Conservation (phyloP, 768 basidiomycete species). For the Russula ochroleuca region DNA sequence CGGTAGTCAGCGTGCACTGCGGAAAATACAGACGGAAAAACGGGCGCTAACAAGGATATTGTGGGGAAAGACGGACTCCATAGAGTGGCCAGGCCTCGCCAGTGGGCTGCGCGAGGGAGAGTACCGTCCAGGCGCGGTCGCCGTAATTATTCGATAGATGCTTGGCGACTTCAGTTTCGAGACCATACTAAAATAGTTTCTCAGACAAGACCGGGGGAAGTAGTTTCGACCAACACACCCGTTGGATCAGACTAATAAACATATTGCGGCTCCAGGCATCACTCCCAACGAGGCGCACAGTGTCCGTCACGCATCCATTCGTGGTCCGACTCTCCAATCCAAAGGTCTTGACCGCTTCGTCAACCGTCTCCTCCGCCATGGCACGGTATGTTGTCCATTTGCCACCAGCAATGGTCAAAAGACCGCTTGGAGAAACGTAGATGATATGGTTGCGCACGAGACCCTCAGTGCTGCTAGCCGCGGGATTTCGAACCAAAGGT, state of each 20-base stretch:
- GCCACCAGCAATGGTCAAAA: slow-evolving; percentile 93
- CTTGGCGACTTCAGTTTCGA: slow-evolving; percentile 88
- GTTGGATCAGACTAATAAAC: slow-evolving; percentile 94
- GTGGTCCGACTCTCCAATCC: slow-evolving; percentile 51
- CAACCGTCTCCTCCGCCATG: slow-evolving; percentile 95
- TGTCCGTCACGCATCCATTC: slow-evolving; percentile 72
- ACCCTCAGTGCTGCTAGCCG: slow-evolving; percentile 70
- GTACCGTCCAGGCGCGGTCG: slow-evolving; percentile 94
- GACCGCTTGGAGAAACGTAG: slow-evolving; percentile 69
- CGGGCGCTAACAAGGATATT: slow-evolving; percentile 65
- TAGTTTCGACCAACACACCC: slow-evolving; percentile 44
- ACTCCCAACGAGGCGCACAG: slow-evolving; percentile 80
- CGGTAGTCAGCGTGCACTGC: slow-evolving; percentile 2
- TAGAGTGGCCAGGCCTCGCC: slow-evolving; percentile 83
- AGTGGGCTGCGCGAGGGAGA: slow-evolving; percentile 71
- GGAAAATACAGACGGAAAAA: not conserved
- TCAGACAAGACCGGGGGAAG: slow-evolving; percentile 2
- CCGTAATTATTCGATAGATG: slow-evolving; percentile 94
- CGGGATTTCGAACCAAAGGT: slow-evolving; percentile 82
- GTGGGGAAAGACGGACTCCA: slow-evolving; percentile 62
- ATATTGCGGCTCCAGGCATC: slow-evolving; percentile 94
- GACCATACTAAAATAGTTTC: slow-evolving; percentile 57
- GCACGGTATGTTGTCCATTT: slow-evolving; percentile 98
- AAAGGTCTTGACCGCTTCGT: slow-evolving; percentile 79
- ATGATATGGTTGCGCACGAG: slow-evolving; percentile 94